Base-by-base conservation (phyloP, 139 green algal species). In the Picochlorum costavermella region DNA sequence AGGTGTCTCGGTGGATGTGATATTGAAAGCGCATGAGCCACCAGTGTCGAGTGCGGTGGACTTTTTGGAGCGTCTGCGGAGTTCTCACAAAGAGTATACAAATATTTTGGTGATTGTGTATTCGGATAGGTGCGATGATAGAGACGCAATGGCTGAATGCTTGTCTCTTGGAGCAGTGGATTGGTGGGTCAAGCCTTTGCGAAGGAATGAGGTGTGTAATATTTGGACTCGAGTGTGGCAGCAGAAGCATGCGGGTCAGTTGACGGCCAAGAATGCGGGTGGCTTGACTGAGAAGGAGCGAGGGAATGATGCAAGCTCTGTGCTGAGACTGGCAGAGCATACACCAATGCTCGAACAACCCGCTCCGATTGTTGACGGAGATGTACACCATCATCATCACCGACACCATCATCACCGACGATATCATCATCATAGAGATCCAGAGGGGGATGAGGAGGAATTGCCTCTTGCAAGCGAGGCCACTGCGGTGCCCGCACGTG, bases 181-280 rank as follows among this genome's bases (percentile, higher is more conserved):
- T 73, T 96, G 86, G 64, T 80, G 92, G 43, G 70, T 96, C 36
- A 92, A 91, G 61, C 88, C 88, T 2, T 69, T 96, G 53, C 73
- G 88, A 4, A 73, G 79, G 14, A 93, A 95, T 55, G 88, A 96
- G 71, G 70, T 94, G 30, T 73, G 82, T 1, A 85, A 90, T 64
- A 75, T 96, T 8, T 96, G 88, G 88, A 90, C 83, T 6, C 75
- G 84, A 13, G 81, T 95, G 0, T 94, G 87, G 87, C 81, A 83
- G 68, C 80, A 75, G 8, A 67, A 74, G 72, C 75, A 80, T 50
- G 23, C 50, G 5, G n/a, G 5, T 6, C 36, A n/a, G 8, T 5
- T 49, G 4, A 5, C n/a, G 14, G 28, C 23, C 25, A 29, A 33
- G n/a, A 28, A 30, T 43, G 26, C 0, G 1, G 58, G 23, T 0